A percentile compares a stretch with the other conserved stretches of the same genome.
Evolutionary conservation across 352 stramenopile genomes (phyloP).

Genomic region (Elongisporangium prolatum): DNA sequence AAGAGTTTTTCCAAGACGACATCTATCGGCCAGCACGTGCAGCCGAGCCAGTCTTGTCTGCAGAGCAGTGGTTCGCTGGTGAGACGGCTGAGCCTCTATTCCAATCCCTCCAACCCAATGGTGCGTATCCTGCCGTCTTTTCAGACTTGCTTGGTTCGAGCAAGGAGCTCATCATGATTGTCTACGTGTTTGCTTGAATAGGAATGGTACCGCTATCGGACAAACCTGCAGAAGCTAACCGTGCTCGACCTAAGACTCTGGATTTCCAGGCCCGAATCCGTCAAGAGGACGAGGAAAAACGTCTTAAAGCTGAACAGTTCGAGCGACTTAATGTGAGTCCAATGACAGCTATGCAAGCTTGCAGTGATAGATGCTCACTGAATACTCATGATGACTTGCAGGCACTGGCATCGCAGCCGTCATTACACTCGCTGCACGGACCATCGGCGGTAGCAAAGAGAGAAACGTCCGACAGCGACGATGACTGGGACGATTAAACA

Average conservation of each 20-base stretch:
- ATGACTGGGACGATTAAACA: constrained; percentile 79
- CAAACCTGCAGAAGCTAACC: constrained; percentile 29
- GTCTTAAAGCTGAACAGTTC: constrained; percentile 55
- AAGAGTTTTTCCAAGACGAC: constrained; percentile 80
- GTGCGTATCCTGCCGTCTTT: constrained; percentile 18
- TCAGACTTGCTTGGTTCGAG: neutral
- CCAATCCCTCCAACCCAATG: constrained; percentile 48
- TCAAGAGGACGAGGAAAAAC: constrained; percentile 61
- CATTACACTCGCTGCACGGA: constrained; percentile 53
- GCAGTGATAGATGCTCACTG: constrained; percentile 1
- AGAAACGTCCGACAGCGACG: constrained; percentile 56
- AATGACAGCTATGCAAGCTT: neutral
- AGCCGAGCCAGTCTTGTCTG: constrained; percentile 22
- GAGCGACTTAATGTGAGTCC: constrained; percentile 63
- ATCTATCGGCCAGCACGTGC: constrained; percentile 43
- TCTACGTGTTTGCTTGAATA: constrained; percentile 6
- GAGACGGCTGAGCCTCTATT: constrained; percentile 29
- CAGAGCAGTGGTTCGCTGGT: constrained; percentile 53
- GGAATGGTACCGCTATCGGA: constrained; percentile 65
- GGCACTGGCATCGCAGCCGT: constrained; percentile 61
- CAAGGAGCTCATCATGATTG: constrained; percentile 2
- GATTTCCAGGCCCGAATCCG: constrained; percentile 59
- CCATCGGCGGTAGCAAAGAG: constrained; percentile 6
- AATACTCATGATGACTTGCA: constrained; percentile 13
- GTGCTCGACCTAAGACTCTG: constrained; percentile 50